Conservation (phyloP, 2,329 filamentous ascomycete genomes). For the Penicillium sp. region DNA sequence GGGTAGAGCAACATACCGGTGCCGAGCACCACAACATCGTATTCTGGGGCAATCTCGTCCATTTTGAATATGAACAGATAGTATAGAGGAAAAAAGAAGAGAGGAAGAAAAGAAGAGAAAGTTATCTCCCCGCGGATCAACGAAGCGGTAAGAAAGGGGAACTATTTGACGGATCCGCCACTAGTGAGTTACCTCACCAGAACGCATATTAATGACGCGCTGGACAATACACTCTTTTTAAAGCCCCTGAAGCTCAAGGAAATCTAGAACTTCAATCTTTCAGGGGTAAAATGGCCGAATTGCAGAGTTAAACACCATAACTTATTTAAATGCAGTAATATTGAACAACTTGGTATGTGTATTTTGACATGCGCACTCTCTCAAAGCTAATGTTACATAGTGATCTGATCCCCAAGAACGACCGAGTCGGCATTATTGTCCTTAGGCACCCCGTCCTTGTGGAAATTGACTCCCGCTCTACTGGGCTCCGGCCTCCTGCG, state of each 20-base stretch:
- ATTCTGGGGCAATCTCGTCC: slow-evolving; percentile 98
- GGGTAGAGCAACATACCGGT: slow-evolving; percentile 69
- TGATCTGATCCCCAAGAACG: background rate
- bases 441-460: background rate
- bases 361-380: slow-evolving; percentile 4
- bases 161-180: slow-evolving; percentile 30
- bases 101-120: slow-evolving; percentile 23
- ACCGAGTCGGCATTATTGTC: too few species aligned
- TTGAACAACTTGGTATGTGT: background rate
- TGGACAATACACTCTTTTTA: background rate
- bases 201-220: slow-evolving; percentile 1
- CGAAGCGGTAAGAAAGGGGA: slow-evolving; percentile 29
- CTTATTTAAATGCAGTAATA: background rate
- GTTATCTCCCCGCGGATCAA: slow-evolving; percentile 31
- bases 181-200: slow-evolving; percentile 24
- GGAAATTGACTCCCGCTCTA: background rate
- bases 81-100: slow-evolving; percentile 15
- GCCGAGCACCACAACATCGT: slow-evolving; percentile 98
- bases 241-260: slow-evolving; percentile 8
- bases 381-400: slow-evolving; percentile 14
- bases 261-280: slow-evolving; percentile 4
- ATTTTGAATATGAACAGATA: slow-evolving; percentile 56
- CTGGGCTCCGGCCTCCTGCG: slow-evolving; percentile 7
- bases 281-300: slow-evolving; percentile 6
- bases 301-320: background rate